Conservation (phyloP, 2,329 filamentous ascomycete species). For the Arthrobotrys conoides region DNA sequence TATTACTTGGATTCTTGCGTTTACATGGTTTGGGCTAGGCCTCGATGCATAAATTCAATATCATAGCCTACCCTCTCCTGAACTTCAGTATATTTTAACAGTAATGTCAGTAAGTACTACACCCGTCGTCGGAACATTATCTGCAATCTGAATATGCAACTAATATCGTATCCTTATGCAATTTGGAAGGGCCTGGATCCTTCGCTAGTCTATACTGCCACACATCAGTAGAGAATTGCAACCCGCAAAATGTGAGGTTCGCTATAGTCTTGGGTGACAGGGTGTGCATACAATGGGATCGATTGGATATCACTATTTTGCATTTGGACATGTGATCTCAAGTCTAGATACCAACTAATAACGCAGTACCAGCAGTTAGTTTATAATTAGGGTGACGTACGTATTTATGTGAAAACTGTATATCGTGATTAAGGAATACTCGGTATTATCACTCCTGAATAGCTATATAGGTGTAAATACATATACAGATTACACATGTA, state of each 20-base stretch:
- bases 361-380: no score
- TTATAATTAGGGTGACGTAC: no score
- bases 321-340: neutral
- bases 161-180: neutral
- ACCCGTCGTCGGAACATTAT: neutral
- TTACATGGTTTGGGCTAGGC: neutral
- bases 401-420: no score
- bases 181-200: neutral
- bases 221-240: neutral
- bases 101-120: conserved; percentile 28
- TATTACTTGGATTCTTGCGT: neutral
- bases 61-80: neutral
- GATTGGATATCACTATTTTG: neutral
- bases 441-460: no score
- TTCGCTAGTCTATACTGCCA: conserved; percentile 1
- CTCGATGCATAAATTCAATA: neutral
- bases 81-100: conserved; percentile 36
- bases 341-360: no score
- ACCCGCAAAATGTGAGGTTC: conserved; percentile 13
- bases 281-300: neutral
- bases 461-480: neutral
- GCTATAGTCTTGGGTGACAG: neutral
- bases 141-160: neutral
- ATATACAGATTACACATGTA: neutral
- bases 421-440: no score